Percentiles rank a stretch among this genome's conserved stretches.
phyloP scores from a whole-genome alignment of 805 yeast species.

The Teunomyces gatunensis region DNA sequence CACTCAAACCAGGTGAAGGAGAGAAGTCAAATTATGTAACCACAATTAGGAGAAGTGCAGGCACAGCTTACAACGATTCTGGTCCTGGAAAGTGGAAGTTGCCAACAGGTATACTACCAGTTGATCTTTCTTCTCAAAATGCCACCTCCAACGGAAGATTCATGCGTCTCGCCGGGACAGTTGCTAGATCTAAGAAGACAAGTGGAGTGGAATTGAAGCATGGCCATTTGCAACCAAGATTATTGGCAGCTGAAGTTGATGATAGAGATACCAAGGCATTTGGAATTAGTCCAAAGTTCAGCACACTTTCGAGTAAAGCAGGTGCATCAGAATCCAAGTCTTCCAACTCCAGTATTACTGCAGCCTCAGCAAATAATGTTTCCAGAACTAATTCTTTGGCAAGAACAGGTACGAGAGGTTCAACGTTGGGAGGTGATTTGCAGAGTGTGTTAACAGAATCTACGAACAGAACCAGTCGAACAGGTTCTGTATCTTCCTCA shows the following conservation, averaged over 20 bases:
- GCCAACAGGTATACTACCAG: conserved; percentile 55
- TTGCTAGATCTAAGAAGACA: conserved; percentile 24
- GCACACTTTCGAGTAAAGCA: conserved; percentile 3
- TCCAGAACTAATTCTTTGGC: conserved; percentile 30
- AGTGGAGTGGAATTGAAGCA: conserved; percentile 57
- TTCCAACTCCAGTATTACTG: conserved; percentile 15
- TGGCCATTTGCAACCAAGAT: conserved; percentile 60
- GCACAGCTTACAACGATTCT: conserved; percentile 48
- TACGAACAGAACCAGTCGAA: conserved; percentile 14
- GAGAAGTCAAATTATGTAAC: conserved; percentile 50
- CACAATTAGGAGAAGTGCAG: conserved; percentile 40
- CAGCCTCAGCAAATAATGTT: conserved; percentile 10
- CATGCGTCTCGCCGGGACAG: conserved; percentile 22
- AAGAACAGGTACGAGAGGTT: conserved; percentile 29
- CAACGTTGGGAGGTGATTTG: conserved; percentile 15
- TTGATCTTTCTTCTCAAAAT: conserved; percentile 20
- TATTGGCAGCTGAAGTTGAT: conserved; percentile 74
- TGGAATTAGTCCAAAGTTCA: conserved; percentile 5
- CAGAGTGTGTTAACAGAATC: conserved; percentile 19
- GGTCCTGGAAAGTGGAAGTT: conserved; percentile 48
- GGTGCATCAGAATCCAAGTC: conserved; percentile 5
- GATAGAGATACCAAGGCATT: conserved; percentile 45
- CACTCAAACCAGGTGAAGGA: conserved; percentile 48
- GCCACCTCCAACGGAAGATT: conserved; percentile 19
- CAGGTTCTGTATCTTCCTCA: conserved; percentile 20